These are phyloP conservation scores for Fusarium liriodendri DNA, from an alignment of 2,329 filamentous ascomycete species.

Conservation along the genomic window DNA sequence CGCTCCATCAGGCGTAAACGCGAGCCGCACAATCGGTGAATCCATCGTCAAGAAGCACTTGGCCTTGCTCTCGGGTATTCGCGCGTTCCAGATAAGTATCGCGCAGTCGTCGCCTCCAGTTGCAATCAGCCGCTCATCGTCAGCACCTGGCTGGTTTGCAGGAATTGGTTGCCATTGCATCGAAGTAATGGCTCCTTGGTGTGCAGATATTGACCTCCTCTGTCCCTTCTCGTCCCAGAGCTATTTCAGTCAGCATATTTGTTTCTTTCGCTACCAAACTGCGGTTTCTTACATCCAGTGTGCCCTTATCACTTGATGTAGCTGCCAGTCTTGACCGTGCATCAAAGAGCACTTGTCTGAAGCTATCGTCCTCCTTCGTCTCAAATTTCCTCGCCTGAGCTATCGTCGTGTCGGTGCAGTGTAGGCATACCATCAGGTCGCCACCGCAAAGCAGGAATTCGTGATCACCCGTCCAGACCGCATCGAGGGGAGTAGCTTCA, in stretches of 20 bases:
- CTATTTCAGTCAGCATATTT: conserved; percentile 47
- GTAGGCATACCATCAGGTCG: conserved; percentile 62
- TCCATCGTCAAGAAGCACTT: conserved; percentile 72
- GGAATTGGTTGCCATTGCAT: conserved; percentile 70
- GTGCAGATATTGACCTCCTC: conserved; percentile 67
- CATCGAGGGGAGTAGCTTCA: conserved; percentile 64
- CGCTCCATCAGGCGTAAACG: conserved; percentile 72
- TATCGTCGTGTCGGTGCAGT: conserved; percentile 60
- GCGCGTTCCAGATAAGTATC: conserved; percentile 72
- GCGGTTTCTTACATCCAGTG: conserved; percentile 65
- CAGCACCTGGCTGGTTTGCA: conserved; percentile 47
- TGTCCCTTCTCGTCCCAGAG: conserved; percentile 67
- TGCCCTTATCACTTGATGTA: conserved; percentile 69
- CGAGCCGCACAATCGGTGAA: conserved; percentile 66
- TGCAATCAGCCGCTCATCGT: conserved; percentile 68
- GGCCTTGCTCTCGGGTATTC: conserved; percentile 64
- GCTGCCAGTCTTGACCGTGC: conserved; percentile 64
- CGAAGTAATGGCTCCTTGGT: conserved; percentile 67
- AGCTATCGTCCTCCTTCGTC: conserved; percentile 63
- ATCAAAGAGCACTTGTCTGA: conserved; percentile 69
- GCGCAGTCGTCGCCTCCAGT: conserved; percentile 72
- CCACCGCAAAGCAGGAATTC: conserved; percentile 71
- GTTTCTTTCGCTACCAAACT: not conserved
- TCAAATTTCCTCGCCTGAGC: conserved; percentile 61
- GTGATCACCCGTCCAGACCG: conserved; percentile 67